Base-by-base conservation (phyloP, 495 filamentous ascomycete species). In the Penicillium coprophilum region DNA sequence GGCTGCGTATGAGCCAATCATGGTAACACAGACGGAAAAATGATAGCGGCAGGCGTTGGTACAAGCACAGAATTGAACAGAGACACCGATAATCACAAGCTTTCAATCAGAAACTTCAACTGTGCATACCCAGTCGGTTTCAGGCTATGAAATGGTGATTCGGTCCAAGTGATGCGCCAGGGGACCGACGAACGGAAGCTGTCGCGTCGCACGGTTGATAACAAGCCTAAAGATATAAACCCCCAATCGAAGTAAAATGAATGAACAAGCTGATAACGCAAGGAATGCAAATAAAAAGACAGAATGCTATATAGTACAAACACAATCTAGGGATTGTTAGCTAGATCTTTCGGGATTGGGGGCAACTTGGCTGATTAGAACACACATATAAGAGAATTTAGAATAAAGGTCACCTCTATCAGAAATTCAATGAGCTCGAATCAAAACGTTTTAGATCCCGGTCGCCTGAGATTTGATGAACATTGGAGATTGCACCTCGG, bases 1-100 rank as follows among this genome's bases (percentile, higher is more conserved):
- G 15, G 17, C 48, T 34, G 50, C 59, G 15, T 51, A 44, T 27
- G 38, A 20, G 41, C 52, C 45, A 27, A 66, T 46, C 65, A 68
- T 68, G 49, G 50, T 60, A 50, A 34, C 46, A 59, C 50, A 44
- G 20, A 46, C 49, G 11, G 39, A 46, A 30, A 52, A 49, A 36
- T 36, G 30, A 55, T n/a, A 52, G 39, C 3, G 27, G 30, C 43
- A 52, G 7, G 21, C 7, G 52, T 50, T 39, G 12, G 13, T n/a
- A 36, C 28, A 13, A 53, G 41, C 53, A 0, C 31, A 12, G 41
- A 46, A 19, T 53, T 23, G 7, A 34, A 9, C 13, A 21, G 41
- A 13, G 13, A 15, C 12, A 27, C 31, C 6, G 6, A 32, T 23
- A 46, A 17, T 38, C 51, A 53, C 50, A 24, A 39, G 48, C 17